Base-by-base conservation (phyloP, 2,329 filamentous ascomycete species). In the Escovopsis sp. region DNA sequence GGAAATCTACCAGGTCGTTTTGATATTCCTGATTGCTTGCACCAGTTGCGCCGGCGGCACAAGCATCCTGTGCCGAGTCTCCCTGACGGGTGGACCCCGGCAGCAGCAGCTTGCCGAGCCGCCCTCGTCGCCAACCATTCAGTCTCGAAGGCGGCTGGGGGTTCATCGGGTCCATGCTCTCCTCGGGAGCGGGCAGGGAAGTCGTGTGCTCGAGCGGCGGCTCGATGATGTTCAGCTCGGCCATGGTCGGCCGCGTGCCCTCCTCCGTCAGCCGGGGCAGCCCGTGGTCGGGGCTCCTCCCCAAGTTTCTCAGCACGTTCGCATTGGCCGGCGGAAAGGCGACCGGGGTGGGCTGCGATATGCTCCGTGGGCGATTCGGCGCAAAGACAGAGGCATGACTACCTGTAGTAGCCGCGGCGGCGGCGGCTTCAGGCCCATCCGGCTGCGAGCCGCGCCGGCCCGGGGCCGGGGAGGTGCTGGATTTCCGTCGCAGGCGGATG, bases 191-290 rank as follows among this genome's bases (percentile, higher is more conserved):
- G 1, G 59, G 55, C 9, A 57, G 41, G 5, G 59, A 58, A 5
- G 40, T 47, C 1, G 49, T 39, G 0, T 58, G 54, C 3, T 57
- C 57, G 3, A 53, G 42, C 2, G 53, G 48, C 13, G 44, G 41
- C 7, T 43, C 42, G 0, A 43, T 37, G 2, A 57, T 35, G 1
- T 53, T 57, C 27, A 65, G 43, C 34, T 64, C 62, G 2, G 57
- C 52, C 43, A 61, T 50, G 12, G 52, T 61, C 2, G 62, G 62
- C 0, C 62, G 53, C 0, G 46, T 42, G 8, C 61, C 60, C 45
- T 65, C 62, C 35, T 65, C 62, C 0, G 62, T 65, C 37, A 65
- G 48, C 33, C 62, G 58, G 11, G 62, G 62, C 51, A 65, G 47
- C 5, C 51, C 39, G 39, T 60, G 59, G n/a, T 55, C 58, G 8